phyloP scores from a whole-genome alignment of 106 monocot species.

The Dendrobium huoshanense region DNA sequence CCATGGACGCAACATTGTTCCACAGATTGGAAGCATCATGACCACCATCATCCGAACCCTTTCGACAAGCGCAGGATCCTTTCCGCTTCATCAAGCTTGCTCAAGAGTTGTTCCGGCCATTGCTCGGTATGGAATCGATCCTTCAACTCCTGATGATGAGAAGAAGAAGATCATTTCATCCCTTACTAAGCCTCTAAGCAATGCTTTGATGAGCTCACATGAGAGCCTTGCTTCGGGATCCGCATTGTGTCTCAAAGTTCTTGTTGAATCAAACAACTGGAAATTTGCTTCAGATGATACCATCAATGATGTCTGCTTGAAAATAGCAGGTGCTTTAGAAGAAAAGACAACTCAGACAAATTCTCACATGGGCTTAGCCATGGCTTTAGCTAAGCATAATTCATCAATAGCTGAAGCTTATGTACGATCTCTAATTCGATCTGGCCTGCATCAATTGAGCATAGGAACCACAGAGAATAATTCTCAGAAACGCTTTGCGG shows the following conservation, averaged over 20 bases:
- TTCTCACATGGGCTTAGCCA: constrained; percentile 82
- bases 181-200: constrained; percentile 72
- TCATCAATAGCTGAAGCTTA: constrained; percentile 67
- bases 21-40: constrained; percentile 89
- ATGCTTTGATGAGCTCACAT: constrained; percentile 51
- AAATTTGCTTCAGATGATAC: constrained; percentile 57
- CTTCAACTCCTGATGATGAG: constrained; percentile 56
- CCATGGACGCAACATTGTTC: constrained; percentile 83
- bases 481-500: constrained; percentile 72
- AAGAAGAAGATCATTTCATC: constrained; percentile 61
- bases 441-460: constrained; percentile 54
- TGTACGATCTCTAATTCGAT: constrained; percentile 69
- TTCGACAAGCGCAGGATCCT: constrained; percentile 68
- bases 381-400: constrained; percentile 87
- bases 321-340: constrained; percentile 68
- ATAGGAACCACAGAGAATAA: constrained; percentile 36
- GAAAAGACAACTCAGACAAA: constrained; percentile 63
- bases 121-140: constrained; percentile 91
- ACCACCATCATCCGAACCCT: constrained; percentile 68
- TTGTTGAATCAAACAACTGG: constrained; percentile 84
- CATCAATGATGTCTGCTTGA: constrained; percentile 78
- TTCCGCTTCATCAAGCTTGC: constrained; percentile 92
- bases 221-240: constrained; percentile 74
- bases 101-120: constrained; percentile 89
- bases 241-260: constrained; percentile 73